These are phyloP conservation scores for Coprinopsis sp. DNA, from an alignment of 768 basidiomycete genomes.

Conservation along the genomic window DNA sequence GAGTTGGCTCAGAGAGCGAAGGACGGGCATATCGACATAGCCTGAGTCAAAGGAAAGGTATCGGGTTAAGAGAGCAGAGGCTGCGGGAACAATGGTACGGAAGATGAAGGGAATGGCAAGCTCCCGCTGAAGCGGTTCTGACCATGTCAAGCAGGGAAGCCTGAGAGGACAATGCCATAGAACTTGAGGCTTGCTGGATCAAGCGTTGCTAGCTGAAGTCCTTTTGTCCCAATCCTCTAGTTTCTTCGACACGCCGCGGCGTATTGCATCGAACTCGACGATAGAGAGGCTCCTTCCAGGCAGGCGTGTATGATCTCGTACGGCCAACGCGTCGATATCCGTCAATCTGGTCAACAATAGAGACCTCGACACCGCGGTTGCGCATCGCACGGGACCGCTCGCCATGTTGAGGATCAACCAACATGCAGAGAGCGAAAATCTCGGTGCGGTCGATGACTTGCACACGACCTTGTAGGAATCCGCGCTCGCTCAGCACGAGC, in stretches of 20 bases:
- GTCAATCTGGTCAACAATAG: conserved; percentile 35
- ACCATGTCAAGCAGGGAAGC: background rate
- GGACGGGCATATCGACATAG: too few species aligned
- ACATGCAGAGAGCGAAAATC: conserved; percentile 93
- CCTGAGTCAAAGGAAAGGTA: too few species aligned
- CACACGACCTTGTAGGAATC: conserved; percentile 71
- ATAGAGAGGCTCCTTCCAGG: conserved; percentile 21
- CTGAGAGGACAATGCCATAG: conserved; percentile 29
- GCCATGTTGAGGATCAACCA: conserved; percentile 84
- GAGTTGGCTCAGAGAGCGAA: background rate
- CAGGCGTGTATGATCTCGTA: conserved; percentile 48
- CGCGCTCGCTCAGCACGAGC: conserved; percentile 85
- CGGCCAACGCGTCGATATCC: conserved; percentile 42
- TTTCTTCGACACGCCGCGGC: conserved; percentile 28
- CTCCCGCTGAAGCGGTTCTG: background rate
- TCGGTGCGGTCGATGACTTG: conserved; percentile 79
- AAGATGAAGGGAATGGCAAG: conserved; percentile 4
- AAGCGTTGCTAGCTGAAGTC: conserved; percentile 13
- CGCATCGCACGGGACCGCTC: conserved; percentile 98
- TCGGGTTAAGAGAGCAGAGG: background rate
- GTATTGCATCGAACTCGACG: conserved; percentile 28
- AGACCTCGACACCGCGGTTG: conserved; percentile 90
- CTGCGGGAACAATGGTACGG: background rate
- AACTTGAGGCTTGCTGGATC: conserved; percentile 39
- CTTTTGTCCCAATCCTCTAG: too few species aligned